Evolutionary conservation across 148 eudicot genomes (phyloP), one percentile per base, ranked within the genome.

Genomic region (Tetragonia tetragonoides): DNA sequence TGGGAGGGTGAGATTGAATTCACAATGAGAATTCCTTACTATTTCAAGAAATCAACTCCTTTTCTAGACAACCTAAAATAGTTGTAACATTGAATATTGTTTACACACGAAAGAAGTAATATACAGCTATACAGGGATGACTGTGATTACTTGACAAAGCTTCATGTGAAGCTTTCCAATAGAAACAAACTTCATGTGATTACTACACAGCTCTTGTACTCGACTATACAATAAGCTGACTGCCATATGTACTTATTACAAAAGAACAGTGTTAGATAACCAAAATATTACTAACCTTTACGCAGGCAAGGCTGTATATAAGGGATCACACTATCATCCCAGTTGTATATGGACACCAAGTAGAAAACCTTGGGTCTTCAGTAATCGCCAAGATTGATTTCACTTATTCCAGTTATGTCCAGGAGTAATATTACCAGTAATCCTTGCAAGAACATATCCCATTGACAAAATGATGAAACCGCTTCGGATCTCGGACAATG

Each of bases 391-490:
- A 42, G 24, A 23, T 47, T 24, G 7, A 12, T 49, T 6, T 70
- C 40, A 14, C 3, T 28, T 12, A 1, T 10, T 46, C 40, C 40
- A 10, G 9, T 14, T 28, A 51, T 28, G 15, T 72, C 46, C 59
- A 72, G 24, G 44, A 67, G 67, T 12, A 44, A 34, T 0, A 34
- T 86, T 72, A 86, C 87, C 89, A 86, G 41, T 82, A 86, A 80
- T 86, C 89, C 69, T 82, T 80, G 75, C 87, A 84, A 82, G 89
- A 84, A 75, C 89, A 87, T 68, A 60, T 59, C 44, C 89, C 89
- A 63, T 87, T 63, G 10, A 75, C 72, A 78, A 84, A 84, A 80
- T 84, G 89, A 79, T 87, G 89, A 73, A 84, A 87, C 64, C 89
- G 70, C 67, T 84, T 87, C 2, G 78, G 53, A 84, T 87, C 89